These are phyloP conservation scores for Trametes pubescens DNA, from an alignment of 1,284 basidiomycete genomes.

Conservation along the genomic window DNA sequence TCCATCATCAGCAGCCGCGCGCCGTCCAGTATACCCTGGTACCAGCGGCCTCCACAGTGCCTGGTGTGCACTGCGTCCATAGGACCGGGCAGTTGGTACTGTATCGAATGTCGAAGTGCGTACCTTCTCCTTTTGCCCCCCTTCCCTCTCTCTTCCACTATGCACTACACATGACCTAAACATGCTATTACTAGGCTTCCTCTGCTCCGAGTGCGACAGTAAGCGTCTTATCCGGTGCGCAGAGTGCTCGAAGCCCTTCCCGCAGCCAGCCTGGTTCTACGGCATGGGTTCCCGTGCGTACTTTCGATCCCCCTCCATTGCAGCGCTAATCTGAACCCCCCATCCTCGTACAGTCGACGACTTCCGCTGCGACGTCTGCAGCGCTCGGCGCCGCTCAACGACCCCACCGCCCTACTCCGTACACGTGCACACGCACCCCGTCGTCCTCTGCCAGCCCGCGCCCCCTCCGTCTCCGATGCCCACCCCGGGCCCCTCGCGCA, in stretches of 20 bases:
- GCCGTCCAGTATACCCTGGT: neutral
- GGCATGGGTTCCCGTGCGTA: constrained; percentile 7
- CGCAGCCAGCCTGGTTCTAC: constrained; percentile 12
- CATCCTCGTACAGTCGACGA: constrained; percentile 8
- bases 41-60: neutral
- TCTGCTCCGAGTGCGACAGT: constrained; percentile 7
- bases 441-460: constrained; percentile 9
- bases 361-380: constrained; percentile 14
- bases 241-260: constrained; percentile 9
- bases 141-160: no score
- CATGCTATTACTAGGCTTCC: constrained; percentile 1
- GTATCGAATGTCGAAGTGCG: constrained; percentile 2
- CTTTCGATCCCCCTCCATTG: neutral
- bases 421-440: constrained; percentile 9
- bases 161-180: neutral
- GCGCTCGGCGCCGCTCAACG: neutral
- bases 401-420: neutral
- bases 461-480: neutral
- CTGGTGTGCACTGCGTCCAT: neutral
- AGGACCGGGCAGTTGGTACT: constrained; percentile 2
- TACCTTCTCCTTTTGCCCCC: neutral
- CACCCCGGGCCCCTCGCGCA: neutral
- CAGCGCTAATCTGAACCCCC: neutral
- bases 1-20: constrained; percentile 1
- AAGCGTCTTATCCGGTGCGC: constrained; percentile 7